phyloP scores from a whole-genome alignment of 768 basidiomycete species.

The Strobilomyces dryophilus region DNA sequence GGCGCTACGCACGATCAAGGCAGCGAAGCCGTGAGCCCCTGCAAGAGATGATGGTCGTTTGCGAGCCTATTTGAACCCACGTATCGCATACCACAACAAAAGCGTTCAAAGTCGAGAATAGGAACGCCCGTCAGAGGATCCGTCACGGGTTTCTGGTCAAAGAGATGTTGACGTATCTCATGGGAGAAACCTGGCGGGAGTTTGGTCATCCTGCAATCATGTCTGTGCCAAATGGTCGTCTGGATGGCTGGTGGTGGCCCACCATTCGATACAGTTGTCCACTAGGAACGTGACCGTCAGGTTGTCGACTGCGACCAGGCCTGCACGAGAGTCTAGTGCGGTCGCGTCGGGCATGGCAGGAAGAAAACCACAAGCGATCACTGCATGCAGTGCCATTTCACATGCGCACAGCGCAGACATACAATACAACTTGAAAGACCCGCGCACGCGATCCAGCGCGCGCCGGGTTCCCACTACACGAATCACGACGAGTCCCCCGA shows the following conservation, averaged over 20 bases:
- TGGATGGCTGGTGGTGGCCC: background rate
- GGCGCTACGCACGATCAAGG: constrained; percentile 55
- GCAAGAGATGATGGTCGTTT: background rate
- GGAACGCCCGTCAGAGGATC: constrained; percentile 53
- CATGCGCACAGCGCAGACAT: background rate
- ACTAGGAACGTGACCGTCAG: constrained; percentile 62
- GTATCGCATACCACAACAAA: constrained; percentile 54
- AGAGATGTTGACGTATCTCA: constrained; percentile 63
- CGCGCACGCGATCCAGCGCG: constrained; percentile 7
- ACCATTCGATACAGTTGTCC: constrained; percentile 83
- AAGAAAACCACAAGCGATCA: background rate
- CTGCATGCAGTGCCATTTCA: background rate
- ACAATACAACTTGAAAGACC: background rate
- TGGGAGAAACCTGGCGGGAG: constrained; percentile 75
- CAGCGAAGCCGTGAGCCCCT: constrained; percentile 87
- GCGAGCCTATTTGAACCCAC: background rate
- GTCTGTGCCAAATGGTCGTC: background rate
- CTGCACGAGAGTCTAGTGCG: constrained; percentile 10
- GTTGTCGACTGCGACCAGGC: constrained; percentile 32
- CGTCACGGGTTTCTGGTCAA: constrained; percentile 40
- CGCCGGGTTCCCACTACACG: background rate
- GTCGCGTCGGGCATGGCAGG: constrained; percentile 9
- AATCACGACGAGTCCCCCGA: background rate
- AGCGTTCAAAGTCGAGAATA: constrained; percentile 66
- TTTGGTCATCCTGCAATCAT: constrained; percentile 61